Base-by-base conservation (phyloP, 2,329 filamentous ascomycete genomes). In the Sporothrix globosa region DNA sequence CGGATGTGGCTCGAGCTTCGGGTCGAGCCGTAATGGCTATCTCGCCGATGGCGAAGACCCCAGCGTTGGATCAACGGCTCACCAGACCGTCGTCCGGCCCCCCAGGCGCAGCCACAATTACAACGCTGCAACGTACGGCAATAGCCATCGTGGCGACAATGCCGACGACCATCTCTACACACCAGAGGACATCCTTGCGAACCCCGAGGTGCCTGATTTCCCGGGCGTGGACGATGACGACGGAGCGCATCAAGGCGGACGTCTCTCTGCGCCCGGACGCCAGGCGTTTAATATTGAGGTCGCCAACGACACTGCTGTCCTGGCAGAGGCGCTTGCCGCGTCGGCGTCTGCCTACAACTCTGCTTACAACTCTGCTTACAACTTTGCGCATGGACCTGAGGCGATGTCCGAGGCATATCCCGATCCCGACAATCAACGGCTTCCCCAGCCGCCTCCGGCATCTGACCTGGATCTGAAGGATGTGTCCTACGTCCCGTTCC, bases 1-100 rank as follows among this genome's bases (percentile, higher is more conserved):
- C 21, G 39, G 60, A 10, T 63, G 44, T 5, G 60, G 30, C 21
- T 63, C 60, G 39, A 41, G 60, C 60, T 63, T 48, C 60, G 60
- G 48, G 41, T 46, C 60, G 5, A 17, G 19, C 60, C 11, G 27
- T 7, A 4, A 19, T 14, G 52, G 50, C 7, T n/a, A 5, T 54
- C 21, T 14, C 24, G 52, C 21, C 21, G 52, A 9, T 9, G 48
- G 19, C 5, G 17, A 9, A 2, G 48, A 19, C 48, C 19, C 19
- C 3, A n/a, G 9, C 19, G 48, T 19, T n/a, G 48, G 6, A 2
- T 10, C 48, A 50, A 3, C 48, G 7, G 6, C 17, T 0, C 5
- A n/a, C 6, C 48, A 9, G 19, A 19, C 19, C 19, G 17, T 21
- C 5, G 19, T n/a, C 48, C 17, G 6, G 4, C 4, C 24, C 4